Evolutionary conservation across 768 basidiomycete species (phyloP).

Genomic region (Ramaria sp.): DNA sequence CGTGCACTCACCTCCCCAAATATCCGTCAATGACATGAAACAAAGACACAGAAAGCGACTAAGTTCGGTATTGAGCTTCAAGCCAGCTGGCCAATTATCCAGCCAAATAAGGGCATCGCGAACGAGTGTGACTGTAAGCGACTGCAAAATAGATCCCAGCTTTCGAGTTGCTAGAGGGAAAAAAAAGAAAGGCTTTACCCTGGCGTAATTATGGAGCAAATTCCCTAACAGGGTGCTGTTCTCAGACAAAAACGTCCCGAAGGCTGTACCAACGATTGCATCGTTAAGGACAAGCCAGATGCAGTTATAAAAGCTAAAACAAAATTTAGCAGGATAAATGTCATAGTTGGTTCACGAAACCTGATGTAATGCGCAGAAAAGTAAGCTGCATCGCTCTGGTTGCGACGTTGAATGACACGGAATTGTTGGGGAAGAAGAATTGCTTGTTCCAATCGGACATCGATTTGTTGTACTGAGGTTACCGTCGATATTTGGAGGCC

Average conservation of each 20-base stretch:
- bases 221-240: constrained; percentile 41
- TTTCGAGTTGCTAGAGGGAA: constrained; percentile 2
- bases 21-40: constrained; percentile 49
- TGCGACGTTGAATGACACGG: constrained; percentile 26
- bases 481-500: background rate
- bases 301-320: constrained; percentile 72
- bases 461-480: constrained; percentile 45
- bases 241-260: constrained; percentile 61
- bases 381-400: constrained; percentile 24
- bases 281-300: constrained; percentile 91
- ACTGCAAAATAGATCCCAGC: background rate
- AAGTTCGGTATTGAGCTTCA: constrained; percentile 95
- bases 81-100: constrained; percentile 89
- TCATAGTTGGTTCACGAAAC: constrained; percentile 25
- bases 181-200: constrained; percentile 22
- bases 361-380: constrained; percentile 58
- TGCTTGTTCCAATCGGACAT: constrained; percentile 43
- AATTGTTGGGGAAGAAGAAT: constrained; percentile 32
- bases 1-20: constrained; percentile 59
- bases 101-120: constrained; percentile 64
- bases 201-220: constrained; percentile 23
- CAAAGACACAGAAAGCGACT: constrained; percentile 71
- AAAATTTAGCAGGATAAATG: background rate
- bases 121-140: constrained; percentile 34
- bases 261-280: constrained; percentile 67